phyloP scores from a whole-genome alignment of 2,329 filamentous ascomycete species.

The Sordariomycetes sp. region DNA sequence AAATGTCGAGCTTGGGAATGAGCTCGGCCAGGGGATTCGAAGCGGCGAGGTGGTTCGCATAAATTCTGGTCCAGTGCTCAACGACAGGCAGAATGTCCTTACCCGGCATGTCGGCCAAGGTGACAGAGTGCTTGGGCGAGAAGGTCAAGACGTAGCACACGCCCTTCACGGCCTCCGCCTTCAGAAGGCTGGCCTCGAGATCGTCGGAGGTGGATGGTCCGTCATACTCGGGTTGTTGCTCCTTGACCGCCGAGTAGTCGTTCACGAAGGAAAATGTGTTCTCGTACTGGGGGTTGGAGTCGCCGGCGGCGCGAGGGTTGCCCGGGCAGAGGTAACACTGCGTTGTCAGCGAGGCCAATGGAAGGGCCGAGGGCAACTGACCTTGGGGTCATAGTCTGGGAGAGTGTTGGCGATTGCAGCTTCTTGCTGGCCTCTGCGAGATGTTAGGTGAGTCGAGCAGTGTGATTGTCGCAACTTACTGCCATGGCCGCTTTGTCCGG shows the following conservation, averaged over 20 bases:
- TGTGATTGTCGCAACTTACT: conserved; percentile 49
- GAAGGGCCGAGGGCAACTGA: conserved; percentile 17
- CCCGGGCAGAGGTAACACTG: conserved; percentile 92
- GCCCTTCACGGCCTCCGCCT: conserved; percentile 78
- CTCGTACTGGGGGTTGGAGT: conserved; percentile 76
- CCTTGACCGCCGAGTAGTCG: conserved; percentile 94
- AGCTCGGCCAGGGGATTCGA: conserved; percentile 49
- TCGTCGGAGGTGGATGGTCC: conserved; percentile 27
- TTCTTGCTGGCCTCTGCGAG: conserved; percentile 65
- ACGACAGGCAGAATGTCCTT: conserved; percentile 73
- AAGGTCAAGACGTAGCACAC: conserved; percentile 98
- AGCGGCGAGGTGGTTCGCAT: conserved; percentile 69
- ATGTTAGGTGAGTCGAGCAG: background rate
- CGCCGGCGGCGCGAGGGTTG: conserved; percentile 81
- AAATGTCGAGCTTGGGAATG: conserved; percentile 29
- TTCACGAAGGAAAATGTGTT: conserved; percentile 93
- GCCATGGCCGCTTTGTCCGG: conserved; percentile 94
- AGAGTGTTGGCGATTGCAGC: conserved; percentile 56
- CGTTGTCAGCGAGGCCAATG: conserved; percentile 9
- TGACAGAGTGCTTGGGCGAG: conserved; percentile 81
- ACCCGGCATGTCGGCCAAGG: conserved; percentile 79
- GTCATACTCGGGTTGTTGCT: conserved; percentile 74
- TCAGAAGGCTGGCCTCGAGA: conserved; percentile 66
- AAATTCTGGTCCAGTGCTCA: conserved; percentile 86
- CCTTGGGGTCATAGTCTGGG: conserved; percentile 72